Evolutionary conservation across 2,329 filamentous ascomycete species (phyloP).

Genomic region (Mycosphaerella arachidis): DNA sequence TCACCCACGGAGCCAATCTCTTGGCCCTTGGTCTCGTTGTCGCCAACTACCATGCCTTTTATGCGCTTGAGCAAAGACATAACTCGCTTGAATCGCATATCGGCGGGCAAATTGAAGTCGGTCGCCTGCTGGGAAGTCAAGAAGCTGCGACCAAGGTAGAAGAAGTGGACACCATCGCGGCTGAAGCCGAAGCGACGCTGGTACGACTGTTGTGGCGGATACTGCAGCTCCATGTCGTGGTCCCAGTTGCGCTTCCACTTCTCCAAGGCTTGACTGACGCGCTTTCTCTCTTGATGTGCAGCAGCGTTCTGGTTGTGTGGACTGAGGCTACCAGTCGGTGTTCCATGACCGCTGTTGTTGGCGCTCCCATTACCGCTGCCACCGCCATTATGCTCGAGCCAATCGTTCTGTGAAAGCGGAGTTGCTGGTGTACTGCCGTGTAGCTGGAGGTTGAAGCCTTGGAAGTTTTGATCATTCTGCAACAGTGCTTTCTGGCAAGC

Average conservation of each 20-base stretch:
- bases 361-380: conserved; percentile 24
- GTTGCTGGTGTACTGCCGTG: conserved; percentile 48
- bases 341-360: conserved; percentile 38
- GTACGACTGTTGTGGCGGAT: conserved; percentile 51
- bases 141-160: conserved; percentile 65
- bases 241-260: conserved; percentile 73
- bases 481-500: conserved; percentile 43
- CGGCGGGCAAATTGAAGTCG: conserved; percentile 53
- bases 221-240: conserved; percentile 63
- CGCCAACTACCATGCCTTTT: conserved; percentile 57
- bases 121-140: conserved; percentile 48
- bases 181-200: conserved; percentile 64
- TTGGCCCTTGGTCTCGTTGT: conserved; percentile 61
- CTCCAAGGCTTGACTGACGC: conserved; percentile 53
- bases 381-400: conserved; percentile 46
- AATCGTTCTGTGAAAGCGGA: conserved; percentile 57
- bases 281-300: conserved; percentile 45
- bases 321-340: conserved; percentile 39
- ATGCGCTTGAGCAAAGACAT: conserved; percentile 59
- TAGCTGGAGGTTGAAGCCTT: conserved; percentile 27
- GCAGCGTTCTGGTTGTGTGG: conserved; percentile 38
- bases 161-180: conserved; percentile 67
- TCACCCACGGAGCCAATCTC: conserved; percentile 64
- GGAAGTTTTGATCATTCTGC: conserved; percentile 24
- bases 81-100: conserved; percentile 56